phyloP scores from a whole-genome alignment of 1,139 yeast species.

The Lodderomyces pseudojiufengensis region DNA sequence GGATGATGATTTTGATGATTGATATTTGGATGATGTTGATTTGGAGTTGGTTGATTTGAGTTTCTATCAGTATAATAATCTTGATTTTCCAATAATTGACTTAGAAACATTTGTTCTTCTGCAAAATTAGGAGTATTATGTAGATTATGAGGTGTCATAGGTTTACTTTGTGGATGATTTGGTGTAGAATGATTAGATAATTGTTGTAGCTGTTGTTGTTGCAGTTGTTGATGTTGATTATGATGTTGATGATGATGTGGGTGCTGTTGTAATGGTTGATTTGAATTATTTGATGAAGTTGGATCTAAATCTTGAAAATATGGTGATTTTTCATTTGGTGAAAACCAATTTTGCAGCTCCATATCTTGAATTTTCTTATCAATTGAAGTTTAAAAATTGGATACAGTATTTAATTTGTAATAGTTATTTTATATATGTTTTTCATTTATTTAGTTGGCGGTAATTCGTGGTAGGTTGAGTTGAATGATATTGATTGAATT shows the following conservation, averaged over 20 bases:
- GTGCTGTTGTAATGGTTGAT: conserved; percentile 3
- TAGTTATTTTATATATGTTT: no score
- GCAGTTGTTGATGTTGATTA: conserved; percentile 5
- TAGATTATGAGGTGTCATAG: conserved; percentile 9
- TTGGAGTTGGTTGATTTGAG: conserved; percentile 10
- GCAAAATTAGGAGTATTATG: conserved; percentile 5
- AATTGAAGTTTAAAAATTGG: conserved; percentile 1
- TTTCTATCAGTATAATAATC: conserved; percentile 7
- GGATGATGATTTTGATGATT: conserved; percentile 7
- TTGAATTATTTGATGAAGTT: conserved; percentile 1
- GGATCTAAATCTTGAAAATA: conserved; percentile 7
- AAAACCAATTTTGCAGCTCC: no score
- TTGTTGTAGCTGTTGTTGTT: conserved; percentile 12
- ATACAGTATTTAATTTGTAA: no score
- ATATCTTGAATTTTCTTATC: no score
- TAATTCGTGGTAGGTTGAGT: no score
- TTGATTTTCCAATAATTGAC: conserved; percentile 11
- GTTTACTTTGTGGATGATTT: conserved; percentile 6
- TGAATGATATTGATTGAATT: no score
- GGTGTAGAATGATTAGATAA: conserved; percentile 7
- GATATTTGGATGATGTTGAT: conserved; percentile 5
- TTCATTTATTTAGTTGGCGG: no score
- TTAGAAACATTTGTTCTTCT: conserved; percentile 13
- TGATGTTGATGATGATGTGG: background rate
- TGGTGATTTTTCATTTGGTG: conserved; percentile 11